phyloP scores from a whole-genome alignment of 2,329 filamentous ascomycete genomes.

The Ascochyta koolunga region DNA sequence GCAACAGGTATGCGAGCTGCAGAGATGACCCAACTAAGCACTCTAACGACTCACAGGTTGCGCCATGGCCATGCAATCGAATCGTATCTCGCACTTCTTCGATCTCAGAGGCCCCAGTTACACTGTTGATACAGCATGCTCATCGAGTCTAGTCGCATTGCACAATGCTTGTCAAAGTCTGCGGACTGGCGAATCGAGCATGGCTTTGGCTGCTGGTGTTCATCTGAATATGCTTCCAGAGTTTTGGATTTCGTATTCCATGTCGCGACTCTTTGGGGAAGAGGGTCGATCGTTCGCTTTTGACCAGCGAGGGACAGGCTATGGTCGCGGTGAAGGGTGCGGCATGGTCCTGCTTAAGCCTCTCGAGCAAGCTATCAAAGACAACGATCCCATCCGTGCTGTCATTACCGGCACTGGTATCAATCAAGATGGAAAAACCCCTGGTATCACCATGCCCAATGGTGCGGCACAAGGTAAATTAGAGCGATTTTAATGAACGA shows the following conservation, averaged over 20 bases:
- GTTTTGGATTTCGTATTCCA: constrained; percentile 32
- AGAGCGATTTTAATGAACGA: neutral
- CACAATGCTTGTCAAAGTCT: constrained; percentile 40
- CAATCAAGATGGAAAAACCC: constrained; percentile 62
- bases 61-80: constrained; percentile 37
- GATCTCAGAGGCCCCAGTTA: constrained; percentile 39
- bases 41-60: neutral
- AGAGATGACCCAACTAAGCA: no score
- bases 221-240: constrained; percentile 34
- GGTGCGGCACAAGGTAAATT: constrained; percentile 53
- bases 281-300: constrained; percentile 42
- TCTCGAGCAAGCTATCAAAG: constrained; percentile 62
- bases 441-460: constrained; percentile 65
- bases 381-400: constrained; percentile 60
- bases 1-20: constrained; percentile 17
- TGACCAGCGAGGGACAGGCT: constrained; percentile 64
- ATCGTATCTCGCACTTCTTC: constrained; percentile 41
- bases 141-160: constrained; percentile 34
- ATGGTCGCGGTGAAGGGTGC: constrained; percentile 68
- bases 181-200: constrained; percentile 29
- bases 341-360: constrained; percentile 65
- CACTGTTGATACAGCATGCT: constrained; percentile 44
- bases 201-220: constrained; percentile 33
- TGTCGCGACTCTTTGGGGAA: constrained; percentile 32
- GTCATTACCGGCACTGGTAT: constrained; percentile 51